These are phyloP conservation scores for Yamadazyma siamensis DNA, from an alignment of 1,139 yeast species.

Conservation along the genomic window DNA sequence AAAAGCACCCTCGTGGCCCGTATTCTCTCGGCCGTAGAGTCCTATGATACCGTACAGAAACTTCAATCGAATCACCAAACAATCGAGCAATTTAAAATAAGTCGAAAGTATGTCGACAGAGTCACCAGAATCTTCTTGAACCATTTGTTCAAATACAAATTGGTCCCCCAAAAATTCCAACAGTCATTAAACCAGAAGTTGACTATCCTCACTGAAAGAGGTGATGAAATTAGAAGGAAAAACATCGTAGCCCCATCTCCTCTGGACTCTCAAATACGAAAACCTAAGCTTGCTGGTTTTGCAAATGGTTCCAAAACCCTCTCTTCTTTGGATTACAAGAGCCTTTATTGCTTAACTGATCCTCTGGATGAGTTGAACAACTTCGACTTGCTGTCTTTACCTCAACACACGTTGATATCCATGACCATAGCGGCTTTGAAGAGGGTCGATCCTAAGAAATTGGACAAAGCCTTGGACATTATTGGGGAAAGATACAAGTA, in stretches of 20 bases:
- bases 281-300: slow-evolving; percentile 40
- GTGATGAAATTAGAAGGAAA: slow-evolving; percentile 41
- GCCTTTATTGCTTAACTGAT: slow-evolving; percentile 60
- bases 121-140: slow-evolving; percentile 33
- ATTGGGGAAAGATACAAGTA: slow-evolving; percentile 56
- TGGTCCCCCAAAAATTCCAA: slow-evolving; percentile 32
- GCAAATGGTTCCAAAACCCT: slow-evolving; percentile 28
- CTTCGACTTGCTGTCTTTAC: slow-evolving; percentile 69
- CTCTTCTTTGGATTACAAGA: slow-evolving; percentile 32
- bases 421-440: slow-evolving; percentile 65
- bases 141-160: slow-evolving; percentile 32
- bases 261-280: slow-evolving; percentile 30
- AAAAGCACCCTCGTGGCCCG: slow-evolving; percentile 54
- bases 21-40: slow-evolving; percentile 38
- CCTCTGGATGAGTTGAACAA: slow-evolving; percentile 55
- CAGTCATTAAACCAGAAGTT: slow-evolving; percentile 27
- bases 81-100: slow-evolving; percentile 40
- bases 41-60: slow-evolving; percentile 36
- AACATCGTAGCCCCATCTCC: slow-evolving; percentile 27
- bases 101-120: slow-evolving; percentile 42
- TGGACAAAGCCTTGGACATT: slow-evolving; percentile 67
- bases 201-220: slow-evolving; percentile 29
- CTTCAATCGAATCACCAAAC: slow-evolving; percentile 44
- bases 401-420: slow-evolving; percentile 59
- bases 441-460: slow-evolving; percentile 48